These are phyloP conservation scores for Euphorbia celastroides DNA, from an alignment of 441 rosid species.

Conservation along the genomic window DNA sequence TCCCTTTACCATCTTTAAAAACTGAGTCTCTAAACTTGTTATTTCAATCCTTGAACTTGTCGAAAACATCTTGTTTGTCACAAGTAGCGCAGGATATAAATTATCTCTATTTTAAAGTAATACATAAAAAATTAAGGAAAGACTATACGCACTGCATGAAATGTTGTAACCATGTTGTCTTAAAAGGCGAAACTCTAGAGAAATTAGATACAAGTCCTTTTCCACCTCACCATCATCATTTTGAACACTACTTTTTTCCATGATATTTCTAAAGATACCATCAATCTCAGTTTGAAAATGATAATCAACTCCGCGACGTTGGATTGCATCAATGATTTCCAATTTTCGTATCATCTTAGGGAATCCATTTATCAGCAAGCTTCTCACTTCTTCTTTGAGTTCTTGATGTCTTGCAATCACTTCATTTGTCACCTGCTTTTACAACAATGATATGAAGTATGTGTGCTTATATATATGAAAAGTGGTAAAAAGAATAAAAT, in stretches of 20 bases:
- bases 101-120: neutral
- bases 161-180: neutral
- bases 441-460: neutral
- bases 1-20: conserved; percentile 5
- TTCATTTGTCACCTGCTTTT: neutral
- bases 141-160: neutral
- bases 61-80: conserved; percentile 18
- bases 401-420: neutral
- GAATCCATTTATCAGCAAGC: neutral
- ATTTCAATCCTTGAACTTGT: conserved; percentile 15
- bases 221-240: neutral
- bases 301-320: neutral
- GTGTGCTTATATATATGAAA: too few relatives aligned
- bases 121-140: neutral
- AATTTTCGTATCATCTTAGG: neutral
- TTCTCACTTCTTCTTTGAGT: neutral
- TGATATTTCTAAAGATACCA: neutral
- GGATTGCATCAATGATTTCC: neutral
- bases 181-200: neutral
- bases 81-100: neutral
- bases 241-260: neutral
- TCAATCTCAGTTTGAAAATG: neutral
- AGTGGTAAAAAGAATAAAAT: neutral
- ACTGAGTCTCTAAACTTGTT: conserved; percentile 18
- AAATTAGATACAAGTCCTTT: neutral